These are phyloP conservation scores for Lentinus tigrinus DNA, from an alignment of 768 basidiomycete species.

Conservation along the genomic window DNA sequence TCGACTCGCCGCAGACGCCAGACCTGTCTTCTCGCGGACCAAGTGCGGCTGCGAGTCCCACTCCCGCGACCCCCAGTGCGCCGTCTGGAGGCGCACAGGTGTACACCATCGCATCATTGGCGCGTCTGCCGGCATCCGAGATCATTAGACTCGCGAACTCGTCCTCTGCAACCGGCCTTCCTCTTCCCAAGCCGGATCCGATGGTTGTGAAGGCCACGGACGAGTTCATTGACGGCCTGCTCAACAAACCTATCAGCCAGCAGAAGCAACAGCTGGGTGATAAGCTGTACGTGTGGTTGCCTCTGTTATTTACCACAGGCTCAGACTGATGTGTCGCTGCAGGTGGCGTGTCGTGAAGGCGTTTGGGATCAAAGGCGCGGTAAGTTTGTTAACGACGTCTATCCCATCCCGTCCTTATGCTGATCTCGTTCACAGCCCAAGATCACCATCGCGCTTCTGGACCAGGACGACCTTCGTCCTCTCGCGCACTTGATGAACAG, in stretches of 20 bases:
- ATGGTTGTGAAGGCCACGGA: slow-evolving; percentile 68
- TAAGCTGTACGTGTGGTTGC: slow-evolving; percentile 17
- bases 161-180: slow-evolving; percentile 47
- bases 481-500: slow-evolving; percentile 87
- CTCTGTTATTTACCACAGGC: slow-evolving; percentile 4
- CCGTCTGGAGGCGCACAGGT: slow-evolving; percentile 21
- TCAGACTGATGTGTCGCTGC: neutral
- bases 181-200: slow-evolving; percentile 69
- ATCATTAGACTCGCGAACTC: slow-evolving; percentile 62
- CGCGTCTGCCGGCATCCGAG: slow-evolving; percentile 71
- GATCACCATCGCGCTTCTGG: slow-evolving; percentile 78
- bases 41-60: slow-evolving; percentile 68
- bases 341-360: slow-evolving; percentile 64
- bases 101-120: slow-evolving; percentile 70
- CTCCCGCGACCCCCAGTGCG: slow-evolving; percentile 59
- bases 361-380: slow-evolving; percentile 79
- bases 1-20: slow-evolving; percentile 67
- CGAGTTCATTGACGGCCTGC: slow-evolving; percentile 80
- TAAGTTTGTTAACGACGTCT: no score
- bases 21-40: slow-evolving; percentile 74
- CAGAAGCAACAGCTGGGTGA: slow-evolving; percentile 25
- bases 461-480: slow-evolving; percentile 81
- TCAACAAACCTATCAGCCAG: slow-evolving; percentile 69
- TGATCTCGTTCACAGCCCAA: slow-evolving; percentile 55
- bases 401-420: neutral